Conservation (phyloP, 1,284 basidiomycete species). For the Neonothopanus nambi region DNA sequence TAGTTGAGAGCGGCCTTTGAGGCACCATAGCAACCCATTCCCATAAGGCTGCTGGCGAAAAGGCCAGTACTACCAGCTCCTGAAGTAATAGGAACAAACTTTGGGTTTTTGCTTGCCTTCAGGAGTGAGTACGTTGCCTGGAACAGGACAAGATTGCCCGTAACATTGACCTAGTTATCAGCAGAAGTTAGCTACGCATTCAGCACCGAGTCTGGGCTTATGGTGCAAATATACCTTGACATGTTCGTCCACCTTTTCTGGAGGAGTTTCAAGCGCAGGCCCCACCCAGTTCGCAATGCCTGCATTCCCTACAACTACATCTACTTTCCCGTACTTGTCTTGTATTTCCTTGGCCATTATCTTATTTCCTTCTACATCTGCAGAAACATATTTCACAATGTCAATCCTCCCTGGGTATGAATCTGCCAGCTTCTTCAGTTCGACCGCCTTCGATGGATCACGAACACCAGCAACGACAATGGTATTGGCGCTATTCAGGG, state of each 20-base stretch:
- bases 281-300: too few species aligned
- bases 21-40: slow-evolving; percentile 8
- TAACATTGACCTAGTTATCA: not conserved
- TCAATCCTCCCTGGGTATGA: not conserved
- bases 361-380: slow-evolving; percentile 10
- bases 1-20: slow-evolving; percentile 19
- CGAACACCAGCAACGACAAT: not conserved
- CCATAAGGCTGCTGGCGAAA: not conserved
- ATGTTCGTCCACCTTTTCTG: too few species aligned
- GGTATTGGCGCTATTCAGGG: not conserved
- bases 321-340: slow-evolving; percentile 12
- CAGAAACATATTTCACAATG: not conserved
- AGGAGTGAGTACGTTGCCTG: not conserved
- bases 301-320: not conserved
- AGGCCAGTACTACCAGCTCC: not conserved
- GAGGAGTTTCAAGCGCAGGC: too few species aligned
- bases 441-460: not conserved
- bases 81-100: not conserved
- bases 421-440: not conserved
- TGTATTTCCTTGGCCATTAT: slow-evolving; percentile 9
- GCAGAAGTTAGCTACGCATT: too few species aligned
- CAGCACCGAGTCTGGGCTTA: too few species aligned
- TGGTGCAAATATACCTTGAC: too few species aligned
- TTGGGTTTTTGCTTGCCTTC: not conserved
- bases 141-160: not conserved